Percentiles rank a stretch among this genome's conserved stretches.
Evolutionary conservation across 116 monocot genomes (phyloP).

Genomic region (Posidonia oceanica): DNA sequence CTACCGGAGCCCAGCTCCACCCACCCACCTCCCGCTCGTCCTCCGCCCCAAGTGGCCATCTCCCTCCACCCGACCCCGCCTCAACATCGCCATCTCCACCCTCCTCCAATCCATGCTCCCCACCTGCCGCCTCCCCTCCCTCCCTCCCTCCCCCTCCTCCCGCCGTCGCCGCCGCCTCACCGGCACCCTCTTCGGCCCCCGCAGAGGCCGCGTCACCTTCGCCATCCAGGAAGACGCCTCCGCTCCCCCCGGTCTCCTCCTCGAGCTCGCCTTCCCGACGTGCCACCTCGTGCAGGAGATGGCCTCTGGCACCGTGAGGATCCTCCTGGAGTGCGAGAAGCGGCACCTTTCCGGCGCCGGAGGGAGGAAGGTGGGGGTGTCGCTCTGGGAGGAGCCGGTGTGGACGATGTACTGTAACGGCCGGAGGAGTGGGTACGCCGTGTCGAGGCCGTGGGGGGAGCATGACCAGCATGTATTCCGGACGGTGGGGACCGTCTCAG

Average conservation of each 20-base stretch:
- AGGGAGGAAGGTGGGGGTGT: neutral
- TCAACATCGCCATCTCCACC: neutral
- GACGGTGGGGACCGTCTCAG: slow-evolving; percentile 26
- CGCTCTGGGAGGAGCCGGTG: slow-evolving; percentile 41
- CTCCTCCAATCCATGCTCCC: slow-evolving; percentile 9
- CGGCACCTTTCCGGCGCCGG: neutral
- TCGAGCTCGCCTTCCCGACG: slow-evolving; percentile 21
- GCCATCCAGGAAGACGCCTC: slow-evolving; percentile 12
- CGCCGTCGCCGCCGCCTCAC: slow-evolving; percentile 8
- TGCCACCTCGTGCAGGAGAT: slow-evolving; percentile 28
- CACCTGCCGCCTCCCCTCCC: neutral
- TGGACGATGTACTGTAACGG: slow-evolving; percentile 68
- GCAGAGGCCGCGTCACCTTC: slow-evolving; percentile 18
- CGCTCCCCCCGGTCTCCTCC: slow-evolving; percentile 12
- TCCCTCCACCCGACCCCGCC: neutral
- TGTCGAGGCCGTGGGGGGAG: slow-evolving; percentile 21
- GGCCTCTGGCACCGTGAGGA: slow-evolving; percentile 47
- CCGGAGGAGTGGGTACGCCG: slow-evolving; percentile 31
- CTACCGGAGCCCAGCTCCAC: slow-evolving; percentile 1
- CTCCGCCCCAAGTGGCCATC: neutral
- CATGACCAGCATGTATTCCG: slow-evolving; percentile 22
- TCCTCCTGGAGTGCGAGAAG: slow-evolving; percentile 43
- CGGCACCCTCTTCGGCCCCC: slow-evolving; percentile 18
- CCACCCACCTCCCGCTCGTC: neutral
- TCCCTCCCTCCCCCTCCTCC: neutral